Percentiles rank a stretch among this genome's conserved stretches.
phyloP scores from a whole-genome alignment of 1,284 basidiomycete genomes.

The Ceratorhiza oryzae-sativae region DNA sequence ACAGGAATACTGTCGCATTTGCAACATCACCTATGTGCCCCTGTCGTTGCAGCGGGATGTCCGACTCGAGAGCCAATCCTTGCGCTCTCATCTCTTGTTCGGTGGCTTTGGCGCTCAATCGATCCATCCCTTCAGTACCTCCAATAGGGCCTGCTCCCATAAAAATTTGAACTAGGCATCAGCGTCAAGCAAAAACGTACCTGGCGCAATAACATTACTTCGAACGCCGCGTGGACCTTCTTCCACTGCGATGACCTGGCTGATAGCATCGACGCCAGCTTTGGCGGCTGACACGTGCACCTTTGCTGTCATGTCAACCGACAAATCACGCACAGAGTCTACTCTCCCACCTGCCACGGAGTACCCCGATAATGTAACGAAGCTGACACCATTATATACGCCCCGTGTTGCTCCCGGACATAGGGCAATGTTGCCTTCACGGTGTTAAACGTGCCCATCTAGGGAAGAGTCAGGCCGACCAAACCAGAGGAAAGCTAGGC shows the following conservation, averaged over 20 bases:
- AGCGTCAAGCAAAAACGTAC: conserved; percentile 47
- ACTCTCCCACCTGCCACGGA: conserved; percentile 18
- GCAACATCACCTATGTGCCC: conserved; percentile 80
- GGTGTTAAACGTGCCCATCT: conserved; percentile 94
- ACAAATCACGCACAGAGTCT: background rate
- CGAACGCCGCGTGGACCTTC: conserved; percentile 95
- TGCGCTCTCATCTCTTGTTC: conserved; percentile 44
- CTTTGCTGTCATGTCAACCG: conserved; percentile 50
- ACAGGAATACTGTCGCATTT: conserved; percentile 83
- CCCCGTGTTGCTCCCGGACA: conserved; percentile 73
- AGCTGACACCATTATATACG: conserved; percentile 91
- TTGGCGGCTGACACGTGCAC: conserved; percentile 95
- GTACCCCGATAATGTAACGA: conserved; percentile 87
- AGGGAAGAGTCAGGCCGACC: background rate
- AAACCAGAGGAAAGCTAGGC: background rate
- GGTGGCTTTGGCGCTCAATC: conserved; percentile 62
- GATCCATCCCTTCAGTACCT: conserved; percentile 84
- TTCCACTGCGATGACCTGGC: conserved; percentile 85
- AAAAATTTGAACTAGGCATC: background rate
- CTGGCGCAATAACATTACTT: conserved; percentile 91
- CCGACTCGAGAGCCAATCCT: conserved; percentile 38
- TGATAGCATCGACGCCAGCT: conserved; percentile 90
- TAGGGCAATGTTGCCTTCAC: conserved; percentile 87
- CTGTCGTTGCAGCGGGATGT: conserved; percentile 66
- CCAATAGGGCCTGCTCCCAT: conserved; percentile 63